These are phyloP conservation scores for Dendrocalamus latiflorus DNA, from an alignment of 202 grass and related monocot genomes.

Conservation along the genomic window DNA sequence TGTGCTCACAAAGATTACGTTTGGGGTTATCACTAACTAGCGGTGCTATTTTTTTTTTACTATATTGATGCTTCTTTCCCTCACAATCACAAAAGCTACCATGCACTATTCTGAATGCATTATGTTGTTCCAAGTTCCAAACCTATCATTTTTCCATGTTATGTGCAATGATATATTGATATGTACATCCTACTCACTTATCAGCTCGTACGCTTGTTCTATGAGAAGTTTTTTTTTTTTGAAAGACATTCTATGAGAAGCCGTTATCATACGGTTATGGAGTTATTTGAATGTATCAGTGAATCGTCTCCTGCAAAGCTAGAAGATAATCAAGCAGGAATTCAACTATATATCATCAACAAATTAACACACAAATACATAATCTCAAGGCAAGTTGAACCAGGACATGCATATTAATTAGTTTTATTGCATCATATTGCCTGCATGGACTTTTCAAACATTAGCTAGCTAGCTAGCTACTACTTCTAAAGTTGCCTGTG, in stretches of 20 bases:
- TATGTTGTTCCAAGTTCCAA: not conserved
- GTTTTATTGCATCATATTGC: not conserved
- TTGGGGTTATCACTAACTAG: not conserved
- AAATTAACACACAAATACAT: not conserved
- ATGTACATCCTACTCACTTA: not conserved
- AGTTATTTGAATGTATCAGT: not conserved
- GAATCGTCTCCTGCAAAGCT: not conserved
- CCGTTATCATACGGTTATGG: not conserved
- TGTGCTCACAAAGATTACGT: not conserved
- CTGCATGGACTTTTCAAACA: not conserved
- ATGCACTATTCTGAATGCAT: too few species aligned
- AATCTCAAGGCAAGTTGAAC: not conserved
- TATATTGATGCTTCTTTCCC: not conserved
- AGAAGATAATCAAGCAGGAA: not conserved
- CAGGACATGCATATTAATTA: not conserved
- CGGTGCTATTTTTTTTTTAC: not conserved
- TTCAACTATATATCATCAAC: not conserved
- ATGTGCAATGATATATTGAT: not conserved
- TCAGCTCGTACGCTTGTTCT: not conserved
- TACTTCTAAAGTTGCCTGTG: too few species aligned
- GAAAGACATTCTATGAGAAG: too few species aligned
- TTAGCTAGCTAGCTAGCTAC: too few species aligned
- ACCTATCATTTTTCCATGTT: not conserved
- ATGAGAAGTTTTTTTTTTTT: too few species aligned
- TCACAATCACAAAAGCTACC: not conserved